Evolutionary conservation across 371 early-diverging fungal species (phyloP).

Genomic region (Dentiscutata heterogama): DNA sequence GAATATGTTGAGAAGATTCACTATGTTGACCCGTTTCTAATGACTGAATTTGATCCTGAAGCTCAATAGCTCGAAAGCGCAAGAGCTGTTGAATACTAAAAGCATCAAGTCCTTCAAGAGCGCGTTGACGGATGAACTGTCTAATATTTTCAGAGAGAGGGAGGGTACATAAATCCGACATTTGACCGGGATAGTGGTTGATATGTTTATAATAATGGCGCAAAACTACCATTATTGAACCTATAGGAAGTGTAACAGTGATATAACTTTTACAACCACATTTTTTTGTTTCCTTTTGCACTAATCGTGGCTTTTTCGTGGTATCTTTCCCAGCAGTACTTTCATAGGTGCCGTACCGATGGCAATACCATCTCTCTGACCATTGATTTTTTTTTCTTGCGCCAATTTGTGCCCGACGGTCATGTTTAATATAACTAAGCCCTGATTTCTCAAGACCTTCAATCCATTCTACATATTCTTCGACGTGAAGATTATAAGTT

Average conservation of each 20-base stretch:
- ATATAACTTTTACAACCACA: slow-evolving; percentile 21
- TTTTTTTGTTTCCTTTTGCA: slow-evolving; percentile 2
- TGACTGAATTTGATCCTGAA: neutral
- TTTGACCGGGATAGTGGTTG: neutral
- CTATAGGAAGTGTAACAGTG: neutral
- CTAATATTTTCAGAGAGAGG: slow-evolving; percentile 6
- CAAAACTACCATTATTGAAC: neutral
- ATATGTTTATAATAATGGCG: neutral
- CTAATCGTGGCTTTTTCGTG: neutral
- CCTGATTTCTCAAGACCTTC: slow-evolving; percentile 3
- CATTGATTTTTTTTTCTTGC: slow-evolving; percentile 12
- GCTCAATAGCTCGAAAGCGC: neutral
- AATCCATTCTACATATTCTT: slow-evolving; percentile 28
- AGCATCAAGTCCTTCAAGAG: neutral
- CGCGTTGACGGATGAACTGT: neutral
- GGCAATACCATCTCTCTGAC: neutral
- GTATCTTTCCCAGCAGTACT: neutral
- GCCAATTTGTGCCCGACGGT: neutral
- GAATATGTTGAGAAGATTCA: neutral
- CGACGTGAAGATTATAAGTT: neutral
- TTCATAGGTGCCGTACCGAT: neutral
- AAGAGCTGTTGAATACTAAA: slow-evolving; percentile 2
- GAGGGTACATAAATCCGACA: neutral
- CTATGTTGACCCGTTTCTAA: no score
- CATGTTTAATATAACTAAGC: neutral